Evolutionary conservation across 2,329 filamentous ascomycete genomes (phyloP).

Genomic region (Sclerotinia subarctica): DNA sequence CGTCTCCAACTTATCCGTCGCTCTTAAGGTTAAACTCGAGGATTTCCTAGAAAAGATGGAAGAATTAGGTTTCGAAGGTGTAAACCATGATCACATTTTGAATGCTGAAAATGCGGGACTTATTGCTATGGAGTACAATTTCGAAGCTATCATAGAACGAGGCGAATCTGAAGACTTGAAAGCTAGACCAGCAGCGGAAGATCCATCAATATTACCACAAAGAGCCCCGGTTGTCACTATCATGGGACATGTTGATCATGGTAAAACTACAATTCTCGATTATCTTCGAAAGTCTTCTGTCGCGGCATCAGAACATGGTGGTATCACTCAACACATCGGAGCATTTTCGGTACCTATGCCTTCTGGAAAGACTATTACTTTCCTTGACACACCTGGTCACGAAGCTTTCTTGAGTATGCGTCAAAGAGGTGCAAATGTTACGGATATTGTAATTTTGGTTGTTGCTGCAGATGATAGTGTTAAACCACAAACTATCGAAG

Average conservation of each 20-base stretch:
- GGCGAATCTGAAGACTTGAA: conserved; percentile 67
- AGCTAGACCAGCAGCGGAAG: conserved; percentile 64
- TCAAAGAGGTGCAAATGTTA: conserved; percentile 90
- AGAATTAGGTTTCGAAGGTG: conserved; percentile 85
- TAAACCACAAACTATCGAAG: conserved; percentile 94
- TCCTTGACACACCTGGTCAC: conserved; percentile 94
- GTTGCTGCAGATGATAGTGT: conserved; percentile 97
- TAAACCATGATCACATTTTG: conserved; percentile 78
- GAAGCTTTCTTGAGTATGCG: conserved; percentile 95
- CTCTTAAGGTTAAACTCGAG: conserved; percentile 67
- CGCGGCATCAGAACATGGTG: conserved; percentile 86
- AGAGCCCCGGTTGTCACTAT: conserved; percentile 96
- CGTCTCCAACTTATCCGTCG: conserved; percentile 74
- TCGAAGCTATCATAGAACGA: conserved; percentile 73
- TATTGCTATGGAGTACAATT: conserved; percentile 89
- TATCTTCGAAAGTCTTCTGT: conserved; percentile 91
- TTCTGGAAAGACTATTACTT: conserved; percentile 86
- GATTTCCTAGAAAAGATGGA: conserved; percentile 73
- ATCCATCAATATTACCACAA: conserved; percentile 63
- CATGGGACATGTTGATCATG: conserved; percentile 98
- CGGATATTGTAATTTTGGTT: conserved; percentile 93
- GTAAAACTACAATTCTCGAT: conserved; percentile 94
- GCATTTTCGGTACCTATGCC: conserved; percentile 90
- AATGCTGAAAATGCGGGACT: conserved; percentile 87
- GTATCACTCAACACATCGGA: conserved; percentile 97